These are phyloP conservation scores for Hypoxylon sp. DNA, from an alignment of 2,329 filamentous ascomycete species.

Conservation along the genomic window DNA sequence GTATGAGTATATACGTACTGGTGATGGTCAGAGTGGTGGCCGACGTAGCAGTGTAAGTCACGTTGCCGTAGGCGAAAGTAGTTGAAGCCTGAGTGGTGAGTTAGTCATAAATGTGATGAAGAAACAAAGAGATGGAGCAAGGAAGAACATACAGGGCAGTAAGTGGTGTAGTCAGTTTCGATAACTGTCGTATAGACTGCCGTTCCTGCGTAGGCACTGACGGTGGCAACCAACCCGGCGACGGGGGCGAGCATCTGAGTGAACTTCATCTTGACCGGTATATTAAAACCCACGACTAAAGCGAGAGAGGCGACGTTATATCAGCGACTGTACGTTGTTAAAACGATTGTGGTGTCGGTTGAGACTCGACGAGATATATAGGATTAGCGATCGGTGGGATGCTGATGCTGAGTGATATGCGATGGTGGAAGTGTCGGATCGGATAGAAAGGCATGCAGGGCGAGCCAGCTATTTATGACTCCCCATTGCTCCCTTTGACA, in stretches of 20 bases:
- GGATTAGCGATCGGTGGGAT: constrained; percentile 31
- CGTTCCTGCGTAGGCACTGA: constrained; percentile 39
- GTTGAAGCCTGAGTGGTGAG: constrained; percentile 44
- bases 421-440: constrained; percentile 16
- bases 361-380: constrained; percentile 30
- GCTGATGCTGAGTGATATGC: constrained; percentile 37
- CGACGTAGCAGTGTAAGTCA: constrained; percentile 54
- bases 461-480: constrained; percentile 39
- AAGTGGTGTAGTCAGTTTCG: constrained; percentile 51
- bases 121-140: not conserved
- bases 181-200: constrained; percentile 49
- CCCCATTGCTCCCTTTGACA: constrained; percentile 10
- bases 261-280: constrained; percentile 48
- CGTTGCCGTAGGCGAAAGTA: constrained; percentile 50
- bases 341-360: constrained; percentile 39
- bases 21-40: constrained; percentile 55
- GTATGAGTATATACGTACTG: constrained; percentile 43
- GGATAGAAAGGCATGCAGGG: constrained; percentile 25
- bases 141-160: constrained; percentile 52
- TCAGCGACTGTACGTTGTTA: constrained; percentile 33
- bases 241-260: constrained; percentile 45
- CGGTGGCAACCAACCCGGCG: constrained; percentile 45
- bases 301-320: constrained; percentile 33
- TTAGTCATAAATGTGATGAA: constrained; percentile 2
- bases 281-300: constrained; percentile 33